Conservation (phyloP, 2,329 filamentous ascomycete genomes). For the Emmonsia crescens region DNA sequence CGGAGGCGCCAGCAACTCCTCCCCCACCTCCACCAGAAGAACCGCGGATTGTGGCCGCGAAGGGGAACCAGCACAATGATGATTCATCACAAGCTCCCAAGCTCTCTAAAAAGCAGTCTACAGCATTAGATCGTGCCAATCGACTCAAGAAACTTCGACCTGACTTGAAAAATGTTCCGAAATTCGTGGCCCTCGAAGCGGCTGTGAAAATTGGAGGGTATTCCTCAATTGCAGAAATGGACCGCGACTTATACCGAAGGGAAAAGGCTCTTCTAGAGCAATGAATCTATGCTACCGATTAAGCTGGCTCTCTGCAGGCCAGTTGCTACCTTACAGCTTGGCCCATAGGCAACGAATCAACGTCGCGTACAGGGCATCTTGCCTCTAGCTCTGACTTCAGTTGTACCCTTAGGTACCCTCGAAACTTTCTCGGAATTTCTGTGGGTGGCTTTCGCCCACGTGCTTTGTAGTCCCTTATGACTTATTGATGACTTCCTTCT, state of each 20-base stretch:
- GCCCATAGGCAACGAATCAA: background rate
- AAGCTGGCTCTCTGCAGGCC: background rate
- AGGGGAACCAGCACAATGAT: slow-evolving; percentile 10
- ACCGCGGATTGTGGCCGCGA: slow-evolving; percentile 7
- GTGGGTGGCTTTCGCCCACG: background rate
- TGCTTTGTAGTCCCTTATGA: background rate
- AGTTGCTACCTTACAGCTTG: background rate
- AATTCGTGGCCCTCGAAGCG: slow-evolving; percentile 20
- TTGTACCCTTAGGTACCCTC: background rate
- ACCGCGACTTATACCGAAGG: slow-evolving; percentile 18
- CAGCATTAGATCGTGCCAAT: slow-evolving; percentile 21
- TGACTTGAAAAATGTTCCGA: slow-evolving; percentile 20
- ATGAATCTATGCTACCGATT: background rate
- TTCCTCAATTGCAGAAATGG: slow-evolving; percentile 22
- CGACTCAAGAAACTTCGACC: slow-evolving; percentile 23
- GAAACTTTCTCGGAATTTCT: background rate
- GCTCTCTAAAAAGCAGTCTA: slow-evolving; percentile 18
- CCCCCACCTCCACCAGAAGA: slow-evolving; percentile 17
- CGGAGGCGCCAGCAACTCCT: slow-evolving; percentile 11
- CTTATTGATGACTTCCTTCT: background rate
- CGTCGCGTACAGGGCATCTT: background rate
- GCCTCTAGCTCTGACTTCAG: background rate
- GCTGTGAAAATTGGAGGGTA: slow-evolving; percentile 24
- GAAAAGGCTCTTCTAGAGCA: slow-evolving; percentile 5
- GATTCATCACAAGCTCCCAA: slow-evolving; percentile 13